Base-by-base conservation (phyloP, 2,329 filamentous ascomycete genomes). In the Claviceps sp. region DNA sequence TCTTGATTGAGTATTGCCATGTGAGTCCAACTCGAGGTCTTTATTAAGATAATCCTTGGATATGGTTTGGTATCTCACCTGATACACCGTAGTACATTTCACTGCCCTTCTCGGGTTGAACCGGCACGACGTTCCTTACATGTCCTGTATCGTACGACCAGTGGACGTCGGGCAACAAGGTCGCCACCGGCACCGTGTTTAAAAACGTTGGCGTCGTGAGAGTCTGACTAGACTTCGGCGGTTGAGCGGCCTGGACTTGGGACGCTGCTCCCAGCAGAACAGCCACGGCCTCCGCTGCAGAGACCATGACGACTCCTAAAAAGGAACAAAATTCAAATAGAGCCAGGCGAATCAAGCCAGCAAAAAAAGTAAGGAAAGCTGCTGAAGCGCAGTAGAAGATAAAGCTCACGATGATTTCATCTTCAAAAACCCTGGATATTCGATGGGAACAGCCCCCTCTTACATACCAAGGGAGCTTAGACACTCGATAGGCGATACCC, bases 21-120 rank as follows among this genome's bases (percentile, higher is more conserved):
- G 37, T 37, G 16, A 29, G 26, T 29, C 26, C 7, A 9, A 29
- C 26, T 9, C 7, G 3, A 8, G 26, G 7, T 29, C 26, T 9
- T 29, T 26, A 6, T 26, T 26, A 5, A 23, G 22, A 23, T 23
- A 7, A 1, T 26, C 26, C 2, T 26, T 26, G 26, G 26, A 26
- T 26, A 26, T 26, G 6, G 4, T 23, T 5, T 1, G 26, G 26
- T 26, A 26, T 26, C 53, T 39, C 42, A 56, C 55, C 47, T n/a
- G 55, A 52, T 16, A 55, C 40, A 7, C 61, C 60, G 20, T 61
- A 63, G 52, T 59, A 63, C 48, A 64, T 51, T 36, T 57, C 50
- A 1, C 57, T 58, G 1, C 56, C 57, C n/a, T 56, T 36, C 3
- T 53, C 42, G 14, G 61, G 43, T 0, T 56, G 50, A 13, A 61